Evolutionary conservation across 345 rosid genomes (phyloP), one percentile per base, ranked within the genome.

Genomic region (Euphorbia pulcherrima): DNA sequence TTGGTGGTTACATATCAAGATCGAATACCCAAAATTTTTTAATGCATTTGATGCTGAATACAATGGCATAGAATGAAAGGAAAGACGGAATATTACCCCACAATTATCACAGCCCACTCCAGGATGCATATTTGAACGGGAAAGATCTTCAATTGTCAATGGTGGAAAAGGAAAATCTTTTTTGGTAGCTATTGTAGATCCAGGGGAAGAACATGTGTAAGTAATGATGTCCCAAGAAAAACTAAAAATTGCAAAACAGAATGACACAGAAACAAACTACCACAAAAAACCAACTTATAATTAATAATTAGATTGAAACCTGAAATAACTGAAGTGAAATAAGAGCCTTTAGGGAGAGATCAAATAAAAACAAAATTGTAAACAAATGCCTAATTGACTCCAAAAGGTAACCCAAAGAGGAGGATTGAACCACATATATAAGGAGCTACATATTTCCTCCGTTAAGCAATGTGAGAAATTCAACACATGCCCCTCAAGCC

Each of bases 41-140:
- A 5, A 26, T 27, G 71, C 23, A 46, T n/a, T 8, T 24, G 37
- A 33, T 65, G 40, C 35, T 8, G 23, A 44, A 16, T 64, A 44
- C 39, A 61, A 29, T 23, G 16, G 33, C 23, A 21, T 0, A 21
- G 37, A 30, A 21, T 35, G 59, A 46, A 64, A 39, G 8, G 60
- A 20, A 58, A 56, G 54, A 52, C 26, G 50, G 33, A 68, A 57
- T 60, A 46, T 79, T 81, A 85, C 90, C 78, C 87, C 98, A 62
- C 95, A 90, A 71, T 74, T 74, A 82, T 92, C 97, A 68, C 98
- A 92, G 62, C 97, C 97, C 74, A 62, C 71, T 48, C 65, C 51
- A 8, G 6, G 0, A 74, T 88, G 97, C 71, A 72, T 65, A 7
- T 44, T 72, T 21, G 69, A 56, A 11, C 0, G 78, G 30, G 68